These are phyloP conservation scores for Yarrowia sp. DNA, from an alignment of 805 yeast genomes.

Conservation along the genomic window DNA sequence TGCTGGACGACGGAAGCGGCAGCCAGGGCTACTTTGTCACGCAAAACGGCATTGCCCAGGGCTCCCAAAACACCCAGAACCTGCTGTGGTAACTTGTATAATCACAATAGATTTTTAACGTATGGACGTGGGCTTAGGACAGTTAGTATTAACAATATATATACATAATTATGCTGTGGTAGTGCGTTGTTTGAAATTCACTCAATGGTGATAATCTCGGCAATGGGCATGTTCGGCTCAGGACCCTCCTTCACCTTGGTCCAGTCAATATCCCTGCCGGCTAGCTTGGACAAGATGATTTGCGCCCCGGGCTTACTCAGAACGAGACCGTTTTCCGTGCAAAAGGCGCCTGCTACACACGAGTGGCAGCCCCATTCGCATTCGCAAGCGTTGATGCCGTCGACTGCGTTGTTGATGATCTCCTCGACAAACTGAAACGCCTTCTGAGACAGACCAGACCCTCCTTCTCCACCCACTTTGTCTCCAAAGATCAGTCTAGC, in stretches of 20 bases:
- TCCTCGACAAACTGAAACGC: conserved; percentile 76
- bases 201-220: neutral
- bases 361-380: conserved; percentile 69
- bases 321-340: conserved; percentile 79
- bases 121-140: too few relatives aligned
- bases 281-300: conserved; percentile 59
- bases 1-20: conserved; percentile 26
- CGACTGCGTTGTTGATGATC: conserved; percentile 46
- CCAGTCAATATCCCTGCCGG: conserved; percentile 53
- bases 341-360: conserved; percentile 80
- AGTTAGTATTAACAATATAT: too few relatives aligned
- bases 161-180: too few relatives aligned
- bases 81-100: neutral
- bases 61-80: conserved; percentile 12
- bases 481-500: conserved; percentile 85
- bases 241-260: conserved; percentile 43
- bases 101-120: neutral
- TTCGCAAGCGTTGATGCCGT: conserved; percentile 62
- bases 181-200: neutral
- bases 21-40: conserved; percentile 27
- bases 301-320: conserved; percentile 84
- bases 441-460: conserved; percentile 75
- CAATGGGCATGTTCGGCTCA: conserved; percentile 35
- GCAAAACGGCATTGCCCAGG: conserved; percentile 16
- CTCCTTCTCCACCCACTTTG: conserved; percentile 73